Evolutionary conservation across 1,284 basidiomycete genomes (phyloP), one percentile per base, ranked within the genome.

Genomic region (Puccinia horiana): DNA sequence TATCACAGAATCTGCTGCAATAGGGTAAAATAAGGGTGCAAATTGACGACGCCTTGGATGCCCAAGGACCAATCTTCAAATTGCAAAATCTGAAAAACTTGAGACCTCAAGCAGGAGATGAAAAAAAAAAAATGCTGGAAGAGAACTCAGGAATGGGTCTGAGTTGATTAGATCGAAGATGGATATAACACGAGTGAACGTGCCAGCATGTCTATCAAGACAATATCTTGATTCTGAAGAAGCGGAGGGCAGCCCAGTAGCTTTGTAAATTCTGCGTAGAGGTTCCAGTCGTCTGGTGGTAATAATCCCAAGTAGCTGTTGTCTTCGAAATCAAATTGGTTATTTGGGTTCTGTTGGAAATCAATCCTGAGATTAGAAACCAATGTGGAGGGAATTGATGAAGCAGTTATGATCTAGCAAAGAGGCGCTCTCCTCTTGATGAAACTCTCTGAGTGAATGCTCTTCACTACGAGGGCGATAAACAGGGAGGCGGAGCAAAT

Each of bases 401-500:
- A 35, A 29, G 58, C 29, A 61, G 58, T 61, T 18, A 61, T 61
- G 4, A 61, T 32, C 35, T 65, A 65, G 40, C 63, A 42, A 65
- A 42, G 63, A 65, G 63, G 29, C 58, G n/a, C n/a, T n/a, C n/a
- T n/a, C 35, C 61, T 63, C 63, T 65, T 65, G 35, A 65, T 65
- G 37, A 65, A 65, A 65, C 63, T 37, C 37, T n/a, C 63, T 26
- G 20, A 61, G n/a, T 26, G 3, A 20, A 61, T 42, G 35, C n/a
- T 65, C 63, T 65, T 65, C 37, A 65, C 63, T 65, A 65, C 63
- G 37, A 65, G n/a, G 37, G 63, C 63, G 35, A 65, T 42, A 23
- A 65, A 65, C 1, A 63, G 63, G 63, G 63, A 8, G 35, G 32
- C 18, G 4, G 23, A 42, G 63, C 63, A 1, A 9, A 12, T 11